Base-by-base conservation (phyloP, 768 basidiomycete genomes). In the Dentipellis sp. region DNA sequence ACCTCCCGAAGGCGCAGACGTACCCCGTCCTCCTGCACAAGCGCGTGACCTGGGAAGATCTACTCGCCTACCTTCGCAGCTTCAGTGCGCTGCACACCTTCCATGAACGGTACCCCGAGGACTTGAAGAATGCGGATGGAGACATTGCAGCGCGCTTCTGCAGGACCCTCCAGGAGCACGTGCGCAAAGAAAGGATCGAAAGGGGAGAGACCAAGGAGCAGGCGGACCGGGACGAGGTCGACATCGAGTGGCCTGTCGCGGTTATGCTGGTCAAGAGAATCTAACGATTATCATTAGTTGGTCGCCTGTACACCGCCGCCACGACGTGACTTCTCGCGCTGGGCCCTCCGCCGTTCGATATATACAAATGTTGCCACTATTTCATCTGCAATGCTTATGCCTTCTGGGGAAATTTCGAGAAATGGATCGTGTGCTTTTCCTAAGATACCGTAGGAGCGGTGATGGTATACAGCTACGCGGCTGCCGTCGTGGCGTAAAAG, bases 21-120 rank as follows among this genome's bases (percentile, higher is more conserved):
- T 66, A 68, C 11, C 80, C 79, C 1, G 72, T 83, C 51, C 72
- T 86, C 57, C 71, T 92, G 71, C 73, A 68, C 19, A 80, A 79
- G 62, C 70, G 65, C 39, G 79, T 85, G 76, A 76, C 78, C 0
- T 88, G 85, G 86, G 74, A 76, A 10, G 80, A 80, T 55, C 69
- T 92, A 0, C 73, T 86, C 5, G 77, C 73, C 1, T 92, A 91
- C 65, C 71, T 92, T n/a, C 73, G 80, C 49, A 89, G 88, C 0
- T 85, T 78, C 74, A 88, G 85, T 62, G 71, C 87, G 1, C 69
- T 89, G 50, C 81, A 86, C 58, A 80, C 78, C 10, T 91, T 78
- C 66, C 79, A 82, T 57, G 83, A 86, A 59, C 64, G 63, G 10
- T 76, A 82, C 64, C 86, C 87, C 0, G 74, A 78, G 34, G 86